Conservation (phyloP, 148 eudicot species). For the Vaccinium macrocarpon region DNA sequence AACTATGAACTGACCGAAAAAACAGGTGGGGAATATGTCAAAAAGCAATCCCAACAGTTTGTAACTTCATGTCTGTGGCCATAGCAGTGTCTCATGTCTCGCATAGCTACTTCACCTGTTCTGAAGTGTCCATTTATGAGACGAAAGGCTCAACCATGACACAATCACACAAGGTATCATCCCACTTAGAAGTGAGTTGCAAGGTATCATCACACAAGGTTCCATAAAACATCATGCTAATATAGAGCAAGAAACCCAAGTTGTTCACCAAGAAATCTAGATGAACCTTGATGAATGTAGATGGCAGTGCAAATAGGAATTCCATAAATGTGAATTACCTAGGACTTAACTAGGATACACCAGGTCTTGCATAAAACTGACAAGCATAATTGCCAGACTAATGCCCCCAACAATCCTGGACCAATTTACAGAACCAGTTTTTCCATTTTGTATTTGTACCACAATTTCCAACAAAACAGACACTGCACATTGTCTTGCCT, state of each 20-base stretch:
- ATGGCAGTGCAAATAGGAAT: background rate
- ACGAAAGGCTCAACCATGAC: background rate
- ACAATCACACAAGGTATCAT: background rate
- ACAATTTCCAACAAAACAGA: background rate
- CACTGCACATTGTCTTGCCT: background rate
- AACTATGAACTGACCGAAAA: background rate
- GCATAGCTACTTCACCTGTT: background rate
- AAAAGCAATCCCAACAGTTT: background rate
- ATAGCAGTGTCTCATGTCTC: background rate
- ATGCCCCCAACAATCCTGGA: background rate
- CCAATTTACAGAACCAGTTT: background rate
- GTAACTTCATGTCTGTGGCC: background rate
- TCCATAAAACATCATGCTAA: background rate
- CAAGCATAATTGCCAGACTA: background rate
- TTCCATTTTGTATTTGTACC: background rate
- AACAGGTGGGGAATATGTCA: background rate
- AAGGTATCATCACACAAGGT: background rate
- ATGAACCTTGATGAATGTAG: background rate
- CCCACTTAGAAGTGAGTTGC: background rate
- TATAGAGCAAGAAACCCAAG: background rate
- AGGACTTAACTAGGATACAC: background rate
- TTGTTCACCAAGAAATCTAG: background rate
- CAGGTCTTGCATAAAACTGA: background rate
- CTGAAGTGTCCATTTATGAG: background rate
- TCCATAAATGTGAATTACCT: background rate